Percentiles rank a stretch among this genome's conserved stretches.
These are phyloP conservation scores for Paragyromitra xinjiangensis DNA, from an alignment of 495 filamentous ascomycete genomes.

Conservation along the genomic window DNA sequence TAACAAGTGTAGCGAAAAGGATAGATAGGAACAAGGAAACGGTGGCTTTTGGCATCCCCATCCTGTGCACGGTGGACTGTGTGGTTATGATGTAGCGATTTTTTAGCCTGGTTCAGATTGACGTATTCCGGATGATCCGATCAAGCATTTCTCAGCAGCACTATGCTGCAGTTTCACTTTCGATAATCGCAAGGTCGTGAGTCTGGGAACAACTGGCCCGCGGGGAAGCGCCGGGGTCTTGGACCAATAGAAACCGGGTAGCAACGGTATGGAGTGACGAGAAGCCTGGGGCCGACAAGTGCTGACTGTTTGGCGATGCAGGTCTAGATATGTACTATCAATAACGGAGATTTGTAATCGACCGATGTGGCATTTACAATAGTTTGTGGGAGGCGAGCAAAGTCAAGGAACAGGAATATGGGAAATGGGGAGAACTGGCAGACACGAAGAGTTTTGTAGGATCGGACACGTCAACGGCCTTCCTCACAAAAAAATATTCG, in stretches of 20 bases:
- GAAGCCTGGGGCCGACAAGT: conserved; percentile 5
- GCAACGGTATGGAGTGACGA: conserved; percentile 26
- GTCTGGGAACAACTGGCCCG: conserved; percentile 32
- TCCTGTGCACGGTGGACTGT: conserved; percentile 26
- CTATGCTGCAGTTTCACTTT: conserved; percentile 29
- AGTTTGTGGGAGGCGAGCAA: background rate
- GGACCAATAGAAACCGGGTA: conserved; percentile 26
- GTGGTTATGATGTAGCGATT: conserved; percentile 29
- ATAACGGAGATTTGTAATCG: conserved; percentile 42
- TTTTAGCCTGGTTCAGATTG: conserved; percentile 48
- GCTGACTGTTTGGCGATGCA: conserved; percentile 26
- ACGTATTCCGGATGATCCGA: conserved; percentile 50
- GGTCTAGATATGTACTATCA: conserved; percentile 15
- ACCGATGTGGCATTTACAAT: conserved; percentile 21
- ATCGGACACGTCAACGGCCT: conserved; percentile 40
- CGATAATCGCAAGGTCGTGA: conserved; percentile 36
- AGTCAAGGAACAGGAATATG: background rate
- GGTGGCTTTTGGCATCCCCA: conserved; percentile 55
- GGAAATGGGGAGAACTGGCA: conserved; percentile 23
- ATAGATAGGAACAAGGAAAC: conserved; percentile 56
- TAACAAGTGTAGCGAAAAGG: conserved; percentile 56
- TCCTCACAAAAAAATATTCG: conserved; percentile 26
- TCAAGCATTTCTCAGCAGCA: conserved; percentile 46
- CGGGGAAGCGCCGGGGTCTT: conserved; percentile 16
- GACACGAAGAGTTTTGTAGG: conserved; percentile 41